Evolutionary conservation across 2,329 filamentous ascomycete genomes (phyloP).

Genomic region (Alternaria sp.): DNA sequence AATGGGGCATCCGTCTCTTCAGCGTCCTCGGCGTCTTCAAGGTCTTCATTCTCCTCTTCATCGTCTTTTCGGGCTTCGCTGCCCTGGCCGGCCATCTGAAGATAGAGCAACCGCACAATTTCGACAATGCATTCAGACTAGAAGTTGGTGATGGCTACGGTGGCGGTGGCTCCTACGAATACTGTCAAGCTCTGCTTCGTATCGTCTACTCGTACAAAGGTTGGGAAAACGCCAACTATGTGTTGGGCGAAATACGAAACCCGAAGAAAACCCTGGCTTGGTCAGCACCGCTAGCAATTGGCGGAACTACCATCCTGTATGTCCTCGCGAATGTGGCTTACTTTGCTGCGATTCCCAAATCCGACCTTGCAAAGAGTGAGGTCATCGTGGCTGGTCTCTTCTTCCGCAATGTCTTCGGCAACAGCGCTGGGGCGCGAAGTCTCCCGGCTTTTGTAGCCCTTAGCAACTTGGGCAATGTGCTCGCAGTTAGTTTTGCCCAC

Average conservation of each 20-base stretch:
- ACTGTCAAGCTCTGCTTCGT: conserved; percentile 66
- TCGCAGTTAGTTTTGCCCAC: conserved; percentile 69
- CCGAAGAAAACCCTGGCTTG: conserved; percentile 64
- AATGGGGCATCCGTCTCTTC: conserved; percentile 67
- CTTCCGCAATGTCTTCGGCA: conserved; percentile 69
- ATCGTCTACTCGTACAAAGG: conserved; percentile 71
- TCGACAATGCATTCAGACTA: conserved; percentile 65
- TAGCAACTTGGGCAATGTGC: conserved; percentile 69
- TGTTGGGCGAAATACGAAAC: conserved; percentile 66
- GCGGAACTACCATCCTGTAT: conserved; percentile 68
- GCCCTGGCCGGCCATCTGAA: conserved; percentile 45
- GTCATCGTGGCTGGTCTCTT: conserved; percentile 69
- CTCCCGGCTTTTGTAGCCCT: conserved; percentile 65
- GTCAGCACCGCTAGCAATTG: conserved; percentile 67
- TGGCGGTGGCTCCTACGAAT: conserved; percentile 51
- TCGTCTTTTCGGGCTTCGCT: conserved; percentile 65
- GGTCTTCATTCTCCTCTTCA: conserved; percentile 66
- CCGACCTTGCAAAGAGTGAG: conserved; percentile 65
- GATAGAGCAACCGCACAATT: conserved; percentile 63
- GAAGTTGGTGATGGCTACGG: conserved; percentile 44
- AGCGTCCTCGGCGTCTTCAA: conserved; percentile 70
- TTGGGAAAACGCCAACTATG: conserved; percentile 64
- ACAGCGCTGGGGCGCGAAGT: conserved; percentile 58
- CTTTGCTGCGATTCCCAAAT: conserved; percentile 69
- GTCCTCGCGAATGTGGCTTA: conserved; percentile 72